Base-by-base conservation (phyloP, 192 early-diverging fungal genomes). In the Dispira simplex region DNA sequence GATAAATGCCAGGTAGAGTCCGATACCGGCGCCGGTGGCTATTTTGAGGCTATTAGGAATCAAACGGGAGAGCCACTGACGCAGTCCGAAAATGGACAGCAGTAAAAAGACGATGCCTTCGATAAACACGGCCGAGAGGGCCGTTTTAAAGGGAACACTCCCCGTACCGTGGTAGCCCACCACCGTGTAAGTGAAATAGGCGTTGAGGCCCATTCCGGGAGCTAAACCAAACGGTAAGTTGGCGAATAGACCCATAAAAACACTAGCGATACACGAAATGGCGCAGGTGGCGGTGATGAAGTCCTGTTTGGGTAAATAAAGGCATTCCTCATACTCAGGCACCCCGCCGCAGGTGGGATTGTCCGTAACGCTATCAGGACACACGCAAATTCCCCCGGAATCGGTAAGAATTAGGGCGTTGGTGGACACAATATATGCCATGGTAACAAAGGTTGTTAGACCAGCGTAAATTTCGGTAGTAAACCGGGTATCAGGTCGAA, bases 141-240 rank as follows among this genome's bases (percentile, higher is more conserved):
- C 85, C 27, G 80, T 83, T 54, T 76, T 62, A 64, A 85, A 87
- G 20, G 78, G 68, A n/a, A 89, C 78, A 59, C 84, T 89, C 46
- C 85, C 86, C n/a, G 79, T 79, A 2, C 88, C 88, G 58, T 83
- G 86, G 72, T 81, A 88, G 11, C 86, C 88, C 18, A 91, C 88
- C 11, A 91, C 88, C 0, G 84, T 88, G 67, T 88, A 90, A 10
- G 88, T 82, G 68, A 91, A 90, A 67, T 89, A 91, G 26, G 88
- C 86, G 59, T 86, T 90, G 21, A 90, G 72, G 11, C 89, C 89
- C 83, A 91, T 83, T 65, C 88, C 88, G 20, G 89, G 89, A 12
- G 89, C 89, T 71, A 91, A 68, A 18, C 84, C 86, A 65, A 91
- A 71, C 1, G 89, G 89, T 66, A 89, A 71, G 63, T 91, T 90